phyloP scores from a whole-genome alignment of 2,329 filamentous ascomycete genomes.

The Curvularia eragrostidis region DNA sequence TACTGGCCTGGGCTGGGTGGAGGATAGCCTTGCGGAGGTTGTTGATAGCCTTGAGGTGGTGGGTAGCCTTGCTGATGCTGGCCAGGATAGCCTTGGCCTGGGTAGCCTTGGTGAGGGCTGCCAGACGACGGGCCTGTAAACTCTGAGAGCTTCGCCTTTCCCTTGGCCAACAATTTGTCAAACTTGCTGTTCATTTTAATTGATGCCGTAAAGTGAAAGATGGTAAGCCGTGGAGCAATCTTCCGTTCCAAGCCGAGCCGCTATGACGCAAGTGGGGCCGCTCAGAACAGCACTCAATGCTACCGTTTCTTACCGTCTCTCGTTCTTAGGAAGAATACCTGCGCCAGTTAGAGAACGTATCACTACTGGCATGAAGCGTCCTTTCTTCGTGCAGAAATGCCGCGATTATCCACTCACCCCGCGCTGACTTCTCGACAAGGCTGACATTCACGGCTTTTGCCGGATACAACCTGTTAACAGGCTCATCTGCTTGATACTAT shows the following conservation, averaged over 20 bases:
- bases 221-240: slow-evolving; percentile 5
- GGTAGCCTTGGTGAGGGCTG: slow-evolving; percentile 34
- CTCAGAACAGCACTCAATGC: neutral
- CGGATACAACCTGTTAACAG: neutral
- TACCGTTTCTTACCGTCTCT: neutral
- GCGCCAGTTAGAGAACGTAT: too few species aligned
- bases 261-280: slow-evolving; percentile 19
- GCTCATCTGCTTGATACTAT: neutral
- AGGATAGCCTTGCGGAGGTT: slow-evolving; percentile 13
- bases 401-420: neutral
- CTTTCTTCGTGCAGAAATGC: neutral
- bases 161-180: slow-evolving; percentile 47
- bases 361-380: too few species aligned
- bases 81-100: slow-evolving; percentile 22
- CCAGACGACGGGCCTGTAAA: slow-evolving; percentile 31
- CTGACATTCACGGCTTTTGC: neutral
- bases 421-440: neutral
- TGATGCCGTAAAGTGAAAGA: slow-evolving; percentile 6
- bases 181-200: slow-evolving; percentile 37
- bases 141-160: slow-evolving; percentile 48
- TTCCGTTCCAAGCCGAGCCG: slow-evolving; percentile 14
- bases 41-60: slow-evolving; percentile 25
- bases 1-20: slow-evolving; percentile 24
- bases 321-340: neutral
- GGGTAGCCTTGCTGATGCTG: slow-evolving; percentile 19